Evolutionary conservation across 2,329 filamentous ascomycete species (phyloP), one percentile per base, ranked within the genome.

Genomic region (Ophiostoma fasciatum): DNA sequence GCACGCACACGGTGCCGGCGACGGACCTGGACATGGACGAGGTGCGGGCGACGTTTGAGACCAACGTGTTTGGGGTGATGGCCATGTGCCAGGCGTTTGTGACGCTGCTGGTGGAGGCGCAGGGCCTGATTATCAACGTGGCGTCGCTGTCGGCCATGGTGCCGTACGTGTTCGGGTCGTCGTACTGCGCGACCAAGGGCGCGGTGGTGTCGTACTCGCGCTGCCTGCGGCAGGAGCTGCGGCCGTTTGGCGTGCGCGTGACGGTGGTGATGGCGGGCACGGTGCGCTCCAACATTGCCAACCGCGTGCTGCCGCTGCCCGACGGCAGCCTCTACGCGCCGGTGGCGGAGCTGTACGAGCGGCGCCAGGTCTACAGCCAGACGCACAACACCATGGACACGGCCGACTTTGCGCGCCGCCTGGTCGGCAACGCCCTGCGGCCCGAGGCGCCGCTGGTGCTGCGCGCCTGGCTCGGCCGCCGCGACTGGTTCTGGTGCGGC

Each of bases 1-100:
- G 63, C 37, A 64, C 62, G 3, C 61, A 68, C 48, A 64, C 60
- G 13, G 61, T 66, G 34, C 64, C 68, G 0, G 64, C 66, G 1
- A 58, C 64, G 1, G 68, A 72, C 47, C 59, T 68, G 31, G 59
- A 65, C 34, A 47, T 71, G 7, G 58, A 63, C 35, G 66, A 69
- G 33, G 64, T 68, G 5, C 66, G 67, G 39, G 49, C 56, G 40
- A 68, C 64, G 2, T 72, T 68, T 36, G 68, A 72, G 50, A 63
- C 65, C 43, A 73, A 73, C 45, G 65, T 73, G 28, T 70, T 74
- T 41, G 64, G 64, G 28, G 60, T 66, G 44, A 71, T 74, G 65
- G 59, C 64, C 48, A 68, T 68, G 58, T 62, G 61, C 35, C 58
- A 67, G 45, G 56, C 60, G 21, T 72, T 72, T 45, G 51, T 59